These are phyloP conservation scores for Schizochytrium sp. DNA, from an alignment of 108 stramenopile genomes.

Conservation along the genomic window DNA sequence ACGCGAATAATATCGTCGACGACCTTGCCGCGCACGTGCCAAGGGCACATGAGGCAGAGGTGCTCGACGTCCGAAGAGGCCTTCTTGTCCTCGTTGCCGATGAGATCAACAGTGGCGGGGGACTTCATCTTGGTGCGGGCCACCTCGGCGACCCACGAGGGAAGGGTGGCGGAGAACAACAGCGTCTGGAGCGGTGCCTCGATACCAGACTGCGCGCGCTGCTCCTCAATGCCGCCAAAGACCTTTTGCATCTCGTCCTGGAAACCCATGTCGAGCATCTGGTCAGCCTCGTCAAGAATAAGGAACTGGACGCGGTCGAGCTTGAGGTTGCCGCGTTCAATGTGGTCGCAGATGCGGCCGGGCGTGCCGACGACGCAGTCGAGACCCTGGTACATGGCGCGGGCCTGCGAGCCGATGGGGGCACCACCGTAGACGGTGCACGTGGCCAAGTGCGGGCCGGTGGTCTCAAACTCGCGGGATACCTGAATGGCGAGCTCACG, in stretches of 20 bases:
- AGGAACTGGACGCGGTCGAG: conserved; percentile 66
- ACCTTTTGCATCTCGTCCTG: conserved; percentile 93
- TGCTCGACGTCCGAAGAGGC: conserved; percentile 89
- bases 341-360: conserved; percentile 91
- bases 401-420: conserved; percentile 76
- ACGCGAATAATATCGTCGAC: conserved; percentile 76
- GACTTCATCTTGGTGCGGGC: conserved; percentile 72
- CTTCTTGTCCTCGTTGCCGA: conserved; percentile 53
- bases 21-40: conserved; percentile 66
- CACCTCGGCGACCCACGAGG: conserved; percentile 86
- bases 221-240: conserved; percentile 64
- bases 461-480: conserved; percentile 64
- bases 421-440: conserved; percentile 93
- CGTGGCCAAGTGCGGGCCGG: conserved; percentile 65
- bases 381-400: conserved; percentile 71
- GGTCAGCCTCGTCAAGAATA: conserved; percentile 97
- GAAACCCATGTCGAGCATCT: conserved; percentile 99
- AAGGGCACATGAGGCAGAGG: conserved; percentile 82
- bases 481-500: conserved; percentile 97
- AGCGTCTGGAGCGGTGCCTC: conserved; percentile 63
- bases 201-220: conserved; percentile 1
- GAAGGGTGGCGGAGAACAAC: conserved; percentile 95
- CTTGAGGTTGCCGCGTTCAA: conserved; percentile 79
- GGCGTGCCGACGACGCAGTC: conserved; percentile 97
- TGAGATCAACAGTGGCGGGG: conserved; percentile 81